These are phyloP conservation scores for Leccinum barrowsii DNA, from an alignment of 768 basidiomycete genomes.

Conservation along the genomic window DNA sequence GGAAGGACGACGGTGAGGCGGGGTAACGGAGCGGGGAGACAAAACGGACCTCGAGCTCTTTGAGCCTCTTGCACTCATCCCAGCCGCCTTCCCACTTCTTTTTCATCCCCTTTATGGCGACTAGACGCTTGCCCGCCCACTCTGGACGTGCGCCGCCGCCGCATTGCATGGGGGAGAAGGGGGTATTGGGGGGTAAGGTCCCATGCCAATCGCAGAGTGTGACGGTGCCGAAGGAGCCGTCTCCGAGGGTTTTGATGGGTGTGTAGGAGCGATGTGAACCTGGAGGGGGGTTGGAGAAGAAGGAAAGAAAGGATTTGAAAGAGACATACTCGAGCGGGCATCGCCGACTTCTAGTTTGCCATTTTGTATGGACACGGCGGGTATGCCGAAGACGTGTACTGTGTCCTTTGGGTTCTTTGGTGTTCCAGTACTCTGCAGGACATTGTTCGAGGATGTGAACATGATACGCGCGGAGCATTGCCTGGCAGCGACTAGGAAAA, in stretches of 20 bases:
- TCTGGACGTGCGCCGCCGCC: conserved; percentile 89
- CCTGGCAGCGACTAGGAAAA: conserved; percentile 23
- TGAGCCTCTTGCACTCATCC: conserved; percentile 93
- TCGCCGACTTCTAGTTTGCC: conserved; percentile 71
- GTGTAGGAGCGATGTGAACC: conserved; percentile 88
- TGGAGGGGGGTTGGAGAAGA: conserved; percentile 29
- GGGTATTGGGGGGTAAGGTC: conserved; percentile 85
- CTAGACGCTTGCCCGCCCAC: conserved; percentile 91
- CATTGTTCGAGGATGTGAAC: conserved; percentile 33
- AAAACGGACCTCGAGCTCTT: conserved; percentile 85
- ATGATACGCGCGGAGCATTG: conserved; percentile 34
- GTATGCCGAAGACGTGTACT: conserved; percentile 67
- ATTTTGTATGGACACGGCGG: conserved; percentile 70
- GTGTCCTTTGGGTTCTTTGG: conserved; percentile 47
- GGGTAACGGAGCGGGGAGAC: conserved; percentile 10
- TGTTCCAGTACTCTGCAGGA: conserved; percentile 20
- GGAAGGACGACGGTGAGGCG: conserved; percentile 11
- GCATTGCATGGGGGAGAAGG: conserved; percentile 93
- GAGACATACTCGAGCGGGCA: conserved; percentile 62
- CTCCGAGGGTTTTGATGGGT: conserved; percentile 93
- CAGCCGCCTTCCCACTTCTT: conserved; percentile 97
- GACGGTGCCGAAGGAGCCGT: conserved; percentile 98
- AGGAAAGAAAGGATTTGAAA: background rate
- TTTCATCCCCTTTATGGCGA: conserved; percentile 98
- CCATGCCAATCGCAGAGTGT: conserved; percentile 99